Percentiles rank a stretch among this genome's conserved stretches.
Conservation (phyloP, 306 rosid genomes). For the Vigna nakashimae region DNA sequence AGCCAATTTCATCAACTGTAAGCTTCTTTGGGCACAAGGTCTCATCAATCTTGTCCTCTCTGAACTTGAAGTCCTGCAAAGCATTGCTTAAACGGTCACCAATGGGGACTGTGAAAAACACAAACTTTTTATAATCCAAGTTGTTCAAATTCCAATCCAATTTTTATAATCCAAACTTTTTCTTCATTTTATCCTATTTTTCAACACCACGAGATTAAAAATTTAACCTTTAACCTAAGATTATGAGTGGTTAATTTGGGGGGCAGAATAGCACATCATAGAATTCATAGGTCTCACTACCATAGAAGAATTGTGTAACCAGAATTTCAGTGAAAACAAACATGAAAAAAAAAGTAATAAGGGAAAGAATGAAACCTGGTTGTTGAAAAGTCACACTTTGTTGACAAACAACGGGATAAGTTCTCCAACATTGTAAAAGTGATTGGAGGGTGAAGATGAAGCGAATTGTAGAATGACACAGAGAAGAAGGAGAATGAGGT, state of each 20-base stretch:
- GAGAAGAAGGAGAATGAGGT: slow-evolving; percentile 47
- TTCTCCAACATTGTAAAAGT: slow-evolving; percentile 68
- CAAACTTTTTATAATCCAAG: slow-evolving; percentile 39
- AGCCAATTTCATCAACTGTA: slow-evolving; percentile 62
- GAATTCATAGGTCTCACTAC: slow-evolving; percentile 81
- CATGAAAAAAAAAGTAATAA: neutral
- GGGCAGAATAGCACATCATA: slow-evolving; percentile 83
- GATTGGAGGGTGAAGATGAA: slow-evolving; percentile 56
- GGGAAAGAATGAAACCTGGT: slow-evolving; percentile 59
- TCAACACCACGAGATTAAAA: slow-evolving; percentile 16
- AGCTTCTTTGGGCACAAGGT: slow-evolving; percentile 65
- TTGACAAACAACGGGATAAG: slow-evolving; percentile 70
- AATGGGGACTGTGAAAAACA: slow-evolving; percentile 68
- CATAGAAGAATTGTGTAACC: slow-evolving; percentile 42
- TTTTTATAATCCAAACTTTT: too few relatives aligned
- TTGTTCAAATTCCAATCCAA: slow-evolving; percentile 19
- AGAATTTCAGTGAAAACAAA: slow-evolving; percentile 13
- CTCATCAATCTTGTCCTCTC: slow-evolving; percentile 54
- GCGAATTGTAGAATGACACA: slow-evolving; percentile 35
- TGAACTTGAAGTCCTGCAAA: slow-evolving; percentile 67
- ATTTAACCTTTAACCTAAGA: slow-evolving; percentile 25
- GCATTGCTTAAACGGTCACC: slow-evolving; percentile 81
- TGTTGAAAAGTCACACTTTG: slow-evolving; percentile 82
- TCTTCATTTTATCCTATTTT: slow-evolving; percentile 32
- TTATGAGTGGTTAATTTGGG: slow-evolving; percentile 73